phyloP scores from a whole-genome alignment of 768 basidiomycete genomes.

The Scleroderma citrinum region DNA sequence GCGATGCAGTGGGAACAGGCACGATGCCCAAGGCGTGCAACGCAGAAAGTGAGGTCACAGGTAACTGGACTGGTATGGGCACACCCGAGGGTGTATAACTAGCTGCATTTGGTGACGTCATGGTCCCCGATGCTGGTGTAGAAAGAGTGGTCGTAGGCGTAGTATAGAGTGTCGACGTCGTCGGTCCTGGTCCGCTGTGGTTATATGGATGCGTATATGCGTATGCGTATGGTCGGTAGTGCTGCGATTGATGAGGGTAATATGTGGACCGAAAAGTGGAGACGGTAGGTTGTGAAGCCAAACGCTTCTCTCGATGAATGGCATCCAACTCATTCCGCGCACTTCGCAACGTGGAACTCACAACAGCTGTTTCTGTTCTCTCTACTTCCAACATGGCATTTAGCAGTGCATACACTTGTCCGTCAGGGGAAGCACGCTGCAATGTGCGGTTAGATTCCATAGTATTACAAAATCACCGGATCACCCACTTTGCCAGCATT shows the following conservation, averaged over 20 bases:
- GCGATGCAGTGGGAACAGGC: conserved; percentile 54
- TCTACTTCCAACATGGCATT: conserved; percentile 63
- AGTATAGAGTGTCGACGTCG: conserved; percentile 18
- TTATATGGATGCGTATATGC: conserved; percentile 57
- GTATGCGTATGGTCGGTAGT: conserved; percentile 63
- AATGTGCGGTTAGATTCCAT: conserved; percentile 2
- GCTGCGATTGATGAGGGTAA: conserved; percentile 40
- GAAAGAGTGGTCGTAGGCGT: conserved; percentile 23
- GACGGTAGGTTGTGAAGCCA: conserved; percentile 29
- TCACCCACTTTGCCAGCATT: conserved; percentile 51
- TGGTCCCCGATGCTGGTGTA: conserved; percentile 15
- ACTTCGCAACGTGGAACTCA: conserved; percentile 55
- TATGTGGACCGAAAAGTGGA: conserved; percentile 37
- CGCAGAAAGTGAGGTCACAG: conserved; percentile 49
- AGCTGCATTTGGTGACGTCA: conserved; percentile 28
- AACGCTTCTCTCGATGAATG: conserved; percentile 64
- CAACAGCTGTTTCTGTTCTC: conserved; percentile 50
- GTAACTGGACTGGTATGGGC: conserved; percentile 63
- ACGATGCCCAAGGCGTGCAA: conserved; percentile 69
- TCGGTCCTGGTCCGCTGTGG: conserved; percentile 14
- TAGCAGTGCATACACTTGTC: conserved; percentile 58
- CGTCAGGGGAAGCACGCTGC: conserved; percentile 56
- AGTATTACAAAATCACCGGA: background rate
- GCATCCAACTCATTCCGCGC: conserved; percentile 62
- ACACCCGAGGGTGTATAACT: conserved; percentile 25